Evolutionary conservation across 306 rosid genomes (phyloP).

Genomic region (Rosa chinensis): DNA sequence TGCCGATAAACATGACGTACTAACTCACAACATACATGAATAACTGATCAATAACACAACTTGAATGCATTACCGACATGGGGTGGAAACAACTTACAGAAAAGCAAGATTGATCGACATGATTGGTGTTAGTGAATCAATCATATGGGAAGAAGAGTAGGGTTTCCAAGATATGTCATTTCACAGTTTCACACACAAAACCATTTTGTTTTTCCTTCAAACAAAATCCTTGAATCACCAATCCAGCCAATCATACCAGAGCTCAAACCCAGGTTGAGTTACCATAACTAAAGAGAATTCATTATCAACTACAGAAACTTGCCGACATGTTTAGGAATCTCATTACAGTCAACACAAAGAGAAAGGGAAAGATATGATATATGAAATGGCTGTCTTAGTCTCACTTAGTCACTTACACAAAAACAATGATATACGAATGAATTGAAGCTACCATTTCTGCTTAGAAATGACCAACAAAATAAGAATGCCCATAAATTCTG

Average conservation of each 20-base stretch:
- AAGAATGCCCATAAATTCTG: conserved; percentile 12
- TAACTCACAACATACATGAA: background rate
- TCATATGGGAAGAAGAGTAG: background rate
- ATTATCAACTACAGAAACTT: background rate
- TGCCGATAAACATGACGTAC: background rate
- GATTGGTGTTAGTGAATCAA: background rate
- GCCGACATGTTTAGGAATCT: conserved; percentile 11
- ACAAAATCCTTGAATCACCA: background rate
- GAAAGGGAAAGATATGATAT: background rate
- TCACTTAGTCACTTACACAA: background rate
- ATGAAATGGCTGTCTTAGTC: background rate
- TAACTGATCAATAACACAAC: background rate
- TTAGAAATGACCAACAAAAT: conserved; percentile 5
- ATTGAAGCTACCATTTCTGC: background rate
- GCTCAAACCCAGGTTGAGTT: conserved; percentile 11
- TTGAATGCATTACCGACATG: background rate
- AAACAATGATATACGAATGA: background rate
- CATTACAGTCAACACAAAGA: background rate
- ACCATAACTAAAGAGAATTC: background rate
- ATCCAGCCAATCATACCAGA: conserved; percentile 7
- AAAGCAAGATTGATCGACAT: background rate
- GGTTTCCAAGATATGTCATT: conserved; percentile 1
- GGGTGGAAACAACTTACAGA: background rate
- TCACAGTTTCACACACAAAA: conserved; percentile 14
- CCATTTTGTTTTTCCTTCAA: background rate